Evolutionary conservation across 1,139 yeast genomes (phyloP).

Genomic region (Taphrina confusa): DNA sequence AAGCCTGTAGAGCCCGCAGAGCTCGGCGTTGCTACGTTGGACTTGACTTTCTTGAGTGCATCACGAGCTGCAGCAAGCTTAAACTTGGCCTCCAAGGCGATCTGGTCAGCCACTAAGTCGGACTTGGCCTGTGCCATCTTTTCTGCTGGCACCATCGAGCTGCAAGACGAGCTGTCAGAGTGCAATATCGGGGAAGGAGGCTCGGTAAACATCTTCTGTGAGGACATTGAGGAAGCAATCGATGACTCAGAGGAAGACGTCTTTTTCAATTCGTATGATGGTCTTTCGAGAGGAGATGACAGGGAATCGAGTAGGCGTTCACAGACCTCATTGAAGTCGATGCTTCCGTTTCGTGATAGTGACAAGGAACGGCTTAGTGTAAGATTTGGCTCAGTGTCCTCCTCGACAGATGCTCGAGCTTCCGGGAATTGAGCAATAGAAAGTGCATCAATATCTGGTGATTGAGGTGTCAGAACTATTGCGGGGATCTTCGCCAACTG

Average conservation of each 20-base stretch:
- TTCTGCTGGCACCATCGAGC: constrained; percentile 5
- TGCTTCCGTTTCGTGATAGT: not conserved
- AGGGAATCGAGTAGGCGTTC: constrained; percentile 12
- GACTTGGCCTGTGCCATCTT: constrained; percentile 10
- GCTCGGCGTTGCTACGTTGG: constrained; percentile 1
- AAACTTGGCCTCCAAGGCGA: constrained; percentile 15
- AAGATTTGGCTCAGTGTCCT: not conserved
- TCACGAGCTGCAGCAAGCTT: constrained; percentile 29
- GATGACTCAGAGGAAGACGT: not conserved
- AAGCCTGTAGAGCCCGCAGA: not conserved
- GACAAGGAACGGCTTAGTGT: not conserved
- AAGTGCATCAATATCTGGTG: constrained; percentile 14
- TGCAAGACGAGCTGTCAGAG: constrained; percentile 14
- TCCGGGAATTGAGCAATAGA: constrained; percentile 7
- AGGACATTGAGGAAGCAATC: not conserved
- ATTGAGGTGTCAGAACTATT: not conserved
- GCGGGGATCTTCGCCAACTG: not conserved
- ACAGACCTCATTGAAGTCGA: constrained; percentile 19
- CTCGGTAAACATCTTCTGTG: not conserved
- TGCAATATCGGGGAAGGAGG: constrained; percentile 9
- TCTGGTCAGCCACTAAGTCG: constrained; percentile 19
- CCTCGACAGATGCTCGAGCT: not conserved
- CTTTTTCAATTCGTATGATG: not conserved
- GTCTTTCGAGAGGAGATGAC: not conserved
- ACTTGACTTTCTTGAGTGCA: constrained; percentile 22